Base-by-base conservation (phyloP, 2,329 filamentous ascomycete species). In the Diaporthe citrichinensis region DNA sequence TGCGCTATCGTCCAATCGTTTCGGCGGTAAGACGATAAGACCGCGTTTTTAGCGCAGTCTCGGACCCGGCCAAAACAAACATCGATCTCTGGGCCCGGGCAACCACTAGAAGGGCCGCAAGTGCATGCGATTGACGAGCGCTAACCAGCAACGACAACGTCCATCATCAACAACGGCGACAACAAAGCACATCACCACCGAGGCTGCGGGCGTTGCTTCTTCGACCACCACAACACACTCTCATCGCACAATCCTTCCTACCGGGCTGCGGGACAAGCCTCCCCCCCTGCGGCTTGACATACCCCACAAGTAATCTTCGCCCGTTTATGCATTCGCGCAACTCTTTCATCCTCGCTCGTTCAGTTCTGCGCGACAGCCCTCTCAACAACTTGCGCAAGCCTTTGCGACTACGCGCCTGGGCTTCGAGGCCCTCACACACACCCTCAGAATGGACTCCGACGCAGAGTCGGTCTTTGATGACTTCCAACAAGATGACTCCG, bases 391-490 rank as follows among this genome's bases (percentile, higher is more conserved):
- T 71, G 69, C 49, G 74, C 74, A 46, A 67, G 51, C 41, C 65
- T 23, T 58, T 73, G 39, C 46, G 41, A 57, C 73, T 71, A 31
- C n/a, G 69, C 59, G 51, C 58, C 51, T 71, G 73, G 75, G 61
- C 75, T 71, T 67, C 58, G 51, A 68, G 23, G 75, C 72, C 75
- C 55, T 69, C 58, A 41, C 25, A 53, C 39, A 31, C 71, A 62
- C 74, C 78, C 14, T 73, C 84, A 85, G 80, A 68, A 91, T 91
- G 90, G 88, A 89, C 79, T 90, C 88, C 77, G 89, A 91, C 77
- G 84, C 84, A 58, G 91, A 92, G 79, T 91, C 90, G 67, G 86
- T 88, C 80, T 92, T 92, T 78, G 88, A 90, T 74, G 79, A 83
- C 76, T 80, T 81, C 75, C 82, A 87, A 57, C 58, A 65, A 76